Evolutionary conservation across 768 basidiomycete species (phyloP), one percentile per base, ranked within the genome.

Genomic region (Antrodiella citrinella): DNA sequence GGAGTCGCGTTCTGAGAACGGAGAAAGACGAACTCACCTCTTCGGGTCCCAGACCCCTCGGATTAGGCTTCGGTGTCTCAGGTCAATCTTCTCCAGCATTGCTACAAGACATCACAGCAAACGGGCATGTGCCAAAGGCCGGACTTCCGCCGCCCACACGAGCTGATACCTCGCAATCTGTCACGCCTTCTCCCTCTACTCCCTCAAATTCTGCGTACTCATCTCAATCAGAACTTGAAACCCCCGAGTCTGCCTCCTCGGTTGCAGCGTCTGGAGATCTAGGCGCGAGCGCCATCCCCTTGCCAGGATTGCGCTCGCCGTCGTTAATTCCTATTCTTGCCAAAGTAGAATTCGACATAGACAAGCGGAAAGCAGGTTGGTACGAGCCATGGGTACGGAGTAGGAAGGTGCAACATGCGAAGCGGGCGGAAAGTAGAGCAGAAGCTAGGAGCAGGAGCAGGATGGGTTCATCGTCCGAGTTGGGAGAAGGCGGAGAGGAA

Each of bases 271-370:
- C 53, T 11, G 47, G 49, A 7, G 73, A 66, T 3, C 53, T 63
- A 23, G 69, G 69, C 44, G 72, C 72, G 13, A 70, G 74, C 44
- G 74, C 75, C 20, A 68, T 87, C 50, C 74, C 82, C 48, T 73
- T 89, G 9, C 82, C 86, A 3, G 87, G 86, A 4, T 72, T 88
- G 38, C 64, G 66, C 50, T 80, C 82, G 4, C 65, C 77, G 44
- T 77, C 83, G 21, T 67, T 89, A 20, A 81, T 91, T 48, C 88
- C 87, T 3, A 83, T 96, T 50, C 76, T 98, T 23, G 94, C 92
- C 45, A 94, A 94, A 65, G 81, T 98, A 11, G 93, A 97, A 64
- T 96, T 98, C 59, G 91, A 96, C 63, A 84, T 98, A 57, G 94
- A 96, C 65, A 72, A 73, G 35, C 71, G 78, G 47, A 83, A 75